Percentiles rank a stretch among this genome's conserved stretches.
phyloP scores from a whole-genome alignment of 2,329 filamentous ascomycete species.

The Trichoderma pleuroti region DNA sequence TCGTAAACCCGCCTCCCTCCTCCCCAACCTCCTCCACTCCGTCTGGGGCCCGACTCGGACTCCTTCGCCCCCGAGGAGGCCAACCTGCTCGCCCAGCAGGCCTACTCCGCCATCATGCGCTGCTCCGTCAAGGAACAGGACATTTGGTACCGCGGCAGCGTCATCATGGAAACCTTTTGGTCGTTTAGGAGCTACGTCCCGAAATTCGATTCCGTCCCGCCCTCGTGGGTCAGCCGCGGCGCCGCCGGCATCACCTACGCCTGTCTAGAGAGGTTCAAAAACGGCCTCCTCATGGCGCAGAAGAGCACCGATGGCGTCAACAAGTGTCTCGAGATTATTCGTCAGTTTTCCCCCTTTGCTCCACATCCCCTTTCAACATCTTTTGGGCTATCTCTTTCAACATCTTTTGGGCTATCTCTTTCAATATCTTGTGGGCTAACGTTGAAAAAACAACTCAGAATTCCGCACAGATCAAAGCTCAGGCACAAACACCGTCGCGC shows the following conservation, averaged over 20 bases:
- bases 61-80: slow-evolving; percentile 29
- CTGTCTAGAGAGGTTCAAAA: slow-evolving; percentile 47
- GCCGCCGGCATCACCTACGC: slow-evolving; percentile 49
- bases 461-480: neutral
- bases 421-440: neutral
- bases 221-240: slow-evolving; percentile 44
- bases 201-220: slow-evolving; percentile 38
- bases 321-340: slow-evolving; percentile 30
- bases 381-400: too few relatives aligned
- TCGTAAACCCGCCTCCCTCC: slow-evolving; percentile 29
- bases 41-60: slow-evolving; percentile 34
- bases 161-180: slow-evolving; percentile 51
- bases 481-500: slow-evolving; percentile 9
- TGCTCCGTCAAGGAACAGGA: slow-evolving; percentile 49
- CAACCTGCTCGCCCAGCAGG: slow-evolving; percentile 30
- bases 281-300: slow-evolving; percentile 38
- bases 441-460: neutral
- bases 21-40: slow-evolving; percentile 45
- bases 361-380: neutral
- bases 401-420: too few relatives aligned
- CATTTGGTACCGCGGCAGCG: slow-evolving; percentile 43
- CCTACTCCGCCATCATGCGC: slow-evolving; percentile 36
- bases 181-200: slow-evolving; percentile 38
- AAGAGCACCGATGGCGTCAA: slow-evolving; percentile 31
- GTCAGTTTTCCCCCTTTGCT: slow-evolving; percentile 20